A percentile compares a stretch with the other conserved stretches of the same genome.
phyloP scores from a whole-genome alignment of 768 basidiomycete genomes.

The Lepiota brunneoincarnata region DNA sequence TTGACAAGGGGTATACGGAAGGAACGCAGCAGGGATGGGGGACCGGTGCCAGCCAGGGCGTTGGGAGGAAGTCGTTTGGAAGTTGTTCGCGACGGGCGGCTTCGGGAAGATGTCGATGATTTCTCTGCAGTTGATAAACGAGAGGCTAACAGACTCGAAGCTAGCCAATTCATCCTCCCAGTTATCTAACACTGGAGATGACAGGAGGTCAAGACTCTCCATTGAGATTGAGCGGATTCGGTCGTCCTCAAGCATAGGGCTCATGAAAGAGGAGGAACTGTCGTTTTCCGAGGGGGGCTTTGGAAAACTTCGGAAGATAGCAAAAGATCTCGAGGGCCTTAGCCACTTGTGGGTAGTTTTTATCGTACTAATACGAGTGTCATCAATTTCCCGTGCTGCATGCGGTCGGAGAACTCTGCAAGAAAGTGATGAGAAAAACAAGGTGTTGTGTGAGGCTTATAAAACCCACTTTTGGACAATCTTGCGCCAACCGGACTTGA shows the following conservation, averaged over 20 bases:
- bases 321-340: not conserved
- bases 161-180: not conserved
- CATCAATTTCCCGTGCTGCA: not conserved
- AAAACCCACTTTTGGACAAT: conserved; percentile 1
- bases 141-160: not conserved
- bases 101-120: conserved; percentile 1
- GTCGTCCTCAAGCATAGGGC: conserved; percentile 4
- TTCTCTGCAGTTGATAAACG: not conserved
- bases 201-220: not conserved
- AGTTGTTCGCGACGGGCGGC: not conserved
- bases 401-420: conserved; percentile 2
- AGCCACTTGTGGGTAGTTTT: not conserved
- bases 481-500: not conserved
- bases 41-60: not conserved
- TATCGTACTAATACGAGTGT: not conserved
- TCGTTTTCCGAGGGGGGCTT: not conserved
- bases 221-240: not conserved
- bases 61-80: not conserved
- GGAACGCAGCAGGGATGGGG: not conserved
- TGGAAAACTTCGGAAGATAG: not conserved
- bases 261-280: conserved; percentile 9
- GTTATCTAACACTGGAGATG: not conserved
- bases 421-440: not conserved
- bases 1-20: not conserved
- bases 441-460: not conserved